Percentiles rank a stretch among this genome's conserved stretches.
phyloP scores from a whole-genome alignment of 2,329 filamentous ascomycete species.

The Sporothrix mexicana region DNA sequence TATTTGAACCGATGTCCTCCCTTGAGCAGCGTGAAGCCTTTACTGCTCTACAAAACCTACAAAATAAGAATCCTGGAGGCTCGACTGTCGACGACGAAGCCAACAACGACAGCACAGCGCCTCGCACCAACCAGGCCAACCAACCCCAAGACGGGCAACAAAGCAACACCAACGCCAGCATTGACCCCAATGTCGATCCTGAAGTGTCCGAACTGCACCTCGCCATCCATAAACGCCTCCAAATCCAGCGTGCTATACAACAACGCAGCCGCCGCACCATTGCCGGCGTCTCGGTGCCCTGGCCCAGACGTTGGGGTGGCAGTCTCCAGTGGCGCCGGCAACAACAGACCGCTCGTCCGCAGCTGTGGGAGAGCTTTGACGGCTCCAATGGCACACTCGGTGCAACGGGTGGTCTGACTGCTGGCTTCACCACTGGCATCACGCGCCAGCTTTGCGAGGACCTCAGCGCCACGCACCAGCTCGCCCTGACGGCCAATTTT shows the following conservation, averaged over 20 bases:
- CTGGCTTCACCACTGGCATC: not conserved
- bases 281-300: slow-evolving; percentile 1
- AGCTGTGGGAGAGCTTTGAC: slow-evolving; percentile 31
- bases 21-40: not conserved
- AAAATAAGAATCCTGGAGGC: not conserved
- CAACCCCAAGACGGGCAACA: not conserved
- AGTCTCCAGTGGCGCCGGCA: slow-evolving; percentile 21
- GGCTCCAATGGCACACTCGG: not conserved
- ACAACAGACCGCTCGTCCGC: slow-evolving; percentile 13
- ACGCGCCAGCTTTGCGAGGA: not conserved
- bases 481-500: slow-evolving; percentile 4
- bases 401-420: not conserved
- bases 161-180: too few relatives aligned
- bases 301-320: slow-evolving; percentile 31
- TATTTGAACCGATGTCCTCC: not conserved
- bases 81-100: not conserved
- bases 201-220: slow-evolving; percentile 22
- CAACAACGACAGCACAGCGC: not conserved
- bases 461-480: not conserved
- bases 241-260: not conserved
- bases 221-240: slow-evolving; percentile 27
- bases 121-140: not conserved
- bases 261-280: slow-evolving; percentile 2
- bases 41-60: not conserved
- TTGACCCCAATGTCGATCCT: not conserved